A percentile compares a stretch with the other conserved stretches of the same genome.
Evolutionary conservation across 1,139 yeast genomes (phyloP).

Genomic region (Candida glucosophila): DNA sequence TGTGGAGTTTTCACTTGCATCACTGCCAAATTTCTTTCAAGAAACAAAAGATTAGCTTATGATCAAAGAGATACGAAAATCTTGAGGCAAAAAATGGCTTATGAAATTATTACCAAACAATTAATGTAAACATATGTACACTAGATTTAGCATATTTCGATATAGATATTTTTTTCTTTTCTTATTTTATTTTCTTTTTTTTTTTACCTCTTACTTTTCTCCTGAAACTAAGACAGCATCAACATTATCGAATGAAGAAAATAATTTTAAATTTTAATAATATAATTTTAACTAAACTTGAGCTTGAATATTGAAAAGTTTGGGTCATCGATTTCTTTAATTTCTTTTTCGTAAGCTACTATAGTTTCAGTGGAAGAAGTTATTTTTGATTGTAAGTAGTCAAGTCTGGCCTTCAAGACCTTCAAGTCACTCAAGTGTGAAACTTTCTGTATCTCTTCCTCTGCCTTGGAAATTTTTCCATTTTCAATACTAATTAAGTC

Average conservation of each 20-base stretch:
- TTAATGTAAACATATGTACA: too few relatives aligned
- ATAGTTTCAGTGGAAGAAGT: conserved; percentile 45
- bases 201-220: too few relatives aligned
- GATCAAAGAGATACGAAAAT: conserved; percentile 62
- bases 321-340: conserved; percentile 13
- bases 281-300: too few relatives aligned
- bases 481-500: conserved; percentile 52
- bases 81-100: conserved; percentile 68
- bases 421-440: conserved; percentile 39
- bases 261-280: too few relatives aligned
- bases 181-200: too few relatives aligned
- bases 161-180: too few relatives aligned
- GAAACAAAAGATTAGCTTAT: conserved; percentile 40
- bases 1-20: conserved; percentile 94
- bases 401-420: conserved; percentile 51
- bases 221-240: too few relatives aligned
- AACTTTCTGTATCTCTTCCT: conserved; percentile 60
- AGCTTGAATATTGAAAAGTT: too few relatives aligned
- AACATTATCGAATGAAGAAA: too few relatives aligned
- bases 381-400: conserved; percentile 60
- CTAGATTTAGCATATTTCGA: too few relatives aligned
- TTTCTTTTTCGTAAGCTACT: conserved; percentile 25
- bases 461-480: conserved; percentile 54
- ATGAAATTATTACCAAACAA: conserved; percentile 22
- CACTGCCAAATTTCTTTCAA: conserved; percentile 56